Conservation (phyloP, 106 monocot species). For the Dactylorhiza incarnata region DNA sequence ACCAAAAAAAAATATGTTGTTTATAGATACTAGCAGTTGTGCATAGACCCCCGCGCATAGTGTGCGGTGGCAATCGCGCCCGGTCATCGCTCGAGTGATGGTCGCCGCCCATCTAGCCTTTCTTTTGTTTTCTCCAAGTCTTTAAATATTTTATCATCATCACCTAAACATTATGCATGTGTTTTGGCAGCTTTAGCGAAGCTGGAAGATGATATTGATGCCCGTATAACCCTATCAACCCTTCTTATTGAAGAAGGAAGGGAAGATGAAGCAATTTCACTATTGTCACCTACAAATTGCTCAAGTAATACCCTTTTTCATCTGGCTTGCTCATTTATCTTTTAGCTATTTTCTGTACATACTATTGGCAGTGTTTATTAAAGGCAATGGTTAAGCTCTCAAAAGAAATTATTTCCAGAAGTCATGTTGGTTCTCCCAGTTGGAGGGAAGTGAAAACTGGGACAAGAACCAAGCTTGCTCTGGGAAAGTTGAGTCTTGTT, state of each 20-base stretch:
- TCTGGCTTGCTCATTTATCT: neutral
- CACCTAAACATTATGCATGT: neutral
- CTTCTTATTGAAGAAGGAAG: slow-evolving; percentile 76
- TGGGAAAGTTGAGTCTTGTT: neutral
- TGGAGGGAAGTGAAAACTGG: neutral
- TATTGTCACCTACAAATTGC: slow-evolving; percentile 56
- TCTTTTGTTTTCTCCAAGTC: neutral
- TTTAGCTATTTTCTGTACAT: neutral
- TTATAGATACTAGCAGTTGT: too few species aligned
- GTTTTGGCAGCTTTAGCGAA: slow-evolving; percentile 54
- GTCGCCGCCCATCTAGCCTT: too few species aligned
- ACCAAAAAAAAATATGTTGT: too few species aligned
- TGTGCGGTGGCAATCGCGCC: too few species aligned
- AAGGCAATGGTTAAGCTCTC: neutral
- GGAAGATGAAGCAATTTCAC: slow-evolving; percentile 61
- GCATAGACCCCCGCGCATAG: too few species aligned
- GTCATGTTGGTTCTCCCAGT: neutral
- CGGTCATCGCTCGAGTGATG: too few species aligned
- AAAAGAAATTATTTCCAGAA: neutral
- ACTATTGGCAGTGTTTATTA: neutral
- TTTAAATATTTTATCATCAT: neutral
- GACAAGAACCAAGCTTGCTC: neutral
- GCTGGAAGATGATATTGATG: slow-evolving; percentile 65
- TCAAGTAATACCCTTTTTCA: slow-evolving; percentile 31
- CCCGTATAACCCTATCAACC: slow-evolving; percentile 56